Evolutionary conservation across 805 yeast species (phyloP).

Genomic region (Yueomyces sp.): DNA sequence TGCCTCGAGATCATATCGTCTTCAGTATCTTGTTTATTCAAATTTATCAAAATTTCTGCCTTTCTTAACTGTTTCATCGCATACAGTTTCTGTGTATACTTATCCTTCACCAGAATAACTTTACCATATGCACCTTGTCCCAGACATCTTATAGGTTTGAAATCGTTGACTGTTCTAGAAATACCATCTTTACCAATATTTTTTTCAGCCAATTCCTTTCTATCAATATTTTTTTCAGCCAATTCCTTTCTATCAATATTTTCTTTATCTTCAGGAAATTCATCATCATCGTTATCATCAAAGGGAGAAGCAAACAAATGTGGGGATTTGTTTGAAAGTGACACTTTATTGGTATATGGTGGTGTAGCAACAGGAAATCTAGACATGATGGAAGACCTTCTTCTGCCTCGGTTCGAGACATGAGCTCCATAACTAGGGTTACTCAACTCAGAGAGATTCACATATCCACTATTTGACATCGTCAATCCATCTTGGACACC

Average conservation of each 20-base stretch:
- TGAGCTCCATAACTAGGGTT: background rate
- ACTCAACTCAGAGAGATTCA: too few species aligned
- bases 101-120: conserved; percentile 64
- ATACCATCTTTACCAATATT: background rate
- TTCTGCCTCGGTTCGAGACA: conserved; percentile 5
- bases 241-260: background rate
- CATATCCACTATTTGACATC: too few species aligned
- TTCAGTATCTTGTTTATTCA: conserved; percentile 1
- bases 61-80: conserved; percentile 82
- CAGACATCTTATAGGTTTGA: conserved; percentile 59
- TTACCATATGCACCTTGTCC: conserved; percentile 88
- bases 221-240: background rate
- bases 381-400: conserved; percentile 20
- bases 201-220: background rate
- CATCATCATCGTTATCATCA: background rate
- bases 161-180: conserved; percentile 33
- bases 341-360: conserved; percentile 6
- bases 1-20: background rate
- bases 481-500: too few species aligned
- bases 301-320: background rate
- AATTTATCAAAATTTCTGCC: conserved; percentile 54
- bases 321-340: background rate
- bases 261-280: background rate
- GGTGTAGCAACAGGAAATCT: conserved; percentile 20
- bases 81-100: conserved; percentile 45